phyloP scores from a whole-genome alignment of 2,329 filamentous ascomycete species.

The Epichloe gansuensis region DNA sequence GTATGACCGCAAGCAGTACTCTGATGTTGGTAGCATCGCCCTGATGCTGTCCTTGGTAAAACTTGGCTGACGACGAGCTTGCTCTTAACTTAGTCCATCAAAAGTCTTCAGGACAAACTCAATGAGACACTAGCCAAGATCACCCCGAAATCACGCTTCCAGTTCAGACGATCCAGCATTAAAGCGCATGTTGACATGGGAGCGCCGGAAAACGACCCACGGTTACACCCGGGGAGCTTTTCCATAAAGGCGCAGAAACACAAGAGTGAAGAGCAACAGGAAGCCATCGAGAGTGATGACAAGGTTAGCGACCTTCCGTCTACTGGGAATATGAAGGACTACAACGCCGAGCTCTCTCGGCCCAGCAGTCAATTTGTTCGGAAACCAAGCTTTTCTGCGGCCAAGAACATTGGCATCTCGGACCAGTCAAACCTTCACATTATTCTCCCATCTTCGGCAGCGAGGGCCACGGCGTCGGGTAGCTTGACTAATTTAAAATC shows the following conservation, averaged over 20 bases:
- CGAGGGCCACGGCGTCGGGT: constrained; percentile 59
- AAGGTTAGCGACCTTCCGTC: constrained; percentile 24
- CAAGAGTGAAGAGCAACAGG: constrained; percentile 6
- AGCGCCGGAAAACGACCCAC: constrained; percentile 29
- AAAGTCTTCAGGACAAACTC: constrained; percentile 66
- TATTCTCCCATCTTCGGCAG: constrained; percentile 58
- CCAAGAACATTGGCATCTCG: constrained; percentile 50
- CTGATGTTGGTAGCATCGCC: constrained; percentile 43
- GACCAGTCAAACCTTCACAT: constrained; percentile 60
- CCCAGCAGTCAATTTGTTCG: constrained; percentile 30
- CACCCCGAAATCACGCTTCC: constrained; percentile 67
- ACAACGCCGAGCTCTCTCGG: constrained; percentile 42
- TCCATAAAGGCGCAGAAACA: constrained; percentile 16
- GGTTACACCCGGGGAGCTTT: constrained; percentile 24
- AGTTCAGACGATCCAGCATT: constrained; percentile 45
- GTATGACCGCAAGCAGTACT: constrained; percentile 81
- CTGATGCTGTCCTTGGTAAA: no score
- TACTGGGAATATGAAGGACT: constrained; percentile 30
- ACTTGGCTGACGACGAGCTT: background rate
- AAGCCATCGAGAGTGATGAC: constrained; percentile 18
- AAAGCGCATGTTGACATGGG: constrained; percentile 29
- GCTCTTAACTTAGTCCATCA: constrained; percentile 48
- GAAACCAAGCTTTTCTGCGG: constrained; percentile 50
- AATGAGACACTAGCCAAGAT: constrained; percentile 54
- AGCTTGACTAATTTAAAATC: constrained; percentile 54